These are phyloP conservation scores for Clarireedia monteithiana DNA, from an alignment of 2,329 filamentous ascomycete genomes.

Conservation along the genomic window DNA sequence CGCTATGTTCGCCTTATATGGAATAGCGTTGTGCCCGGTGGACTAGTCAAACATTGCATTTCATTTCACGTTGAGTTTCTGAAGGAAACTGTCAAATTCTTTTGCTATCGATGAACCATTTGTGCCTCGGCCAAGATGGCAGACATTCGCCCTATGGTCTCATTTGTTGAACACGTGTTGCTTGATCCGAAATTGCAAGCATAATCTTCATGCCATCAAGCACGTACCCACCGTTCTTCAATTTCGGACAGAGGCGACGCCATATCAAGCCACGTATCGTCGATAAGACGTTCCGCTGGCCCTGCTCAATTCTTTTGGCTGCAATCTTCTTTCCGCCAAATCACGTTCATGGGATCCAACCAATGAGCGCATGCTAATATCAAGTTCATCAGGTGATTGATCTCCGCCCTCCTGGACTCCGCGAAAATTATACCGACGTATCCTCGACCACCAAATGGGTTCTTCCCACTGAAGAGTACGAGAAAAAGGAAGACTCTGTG, in stretches of 20 bases:
- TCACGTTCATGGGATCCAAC: not conserved
- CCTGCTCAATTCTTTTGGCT: not conserved
- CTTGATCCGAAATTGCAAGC: not conserved
- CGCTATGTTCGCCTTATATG: not conserved
- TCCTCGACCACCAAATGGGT: constrained; percentile 82
- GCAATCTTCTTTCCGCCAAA: not conserved
- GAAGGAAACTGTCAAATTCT: not conserved
- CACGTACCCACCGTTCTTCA: constrained; percentile 6
- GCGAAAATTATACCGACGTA: constrained; percentile 74
- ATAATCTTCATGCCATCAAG: not conserved
- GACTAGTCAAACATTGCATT: constrained; percentile 1
- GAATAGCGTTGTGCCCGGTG: constrained; percentile 1
- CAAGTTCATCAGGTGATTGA: constrained; percentile 58
- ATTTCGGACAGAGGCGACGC: not conserved
- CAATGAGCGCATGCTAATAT: constrained; percentile 10
- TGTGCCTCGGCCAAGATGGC: constrained; percentile 1
- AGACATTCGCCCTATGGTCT: constrained; percentile 5
- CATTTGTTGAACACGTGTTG: not conserved
- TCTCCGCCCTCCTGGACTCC: constrained; percentile 65
- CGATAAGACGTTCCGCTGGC: not conserved
- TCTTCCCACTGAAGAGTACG: constrained; percentile 81
- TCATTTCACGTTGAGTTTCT: not conserved
- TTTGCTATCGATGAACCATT: constrained; percentile 8
- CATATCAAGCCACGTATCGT: constrained; percentile 4
- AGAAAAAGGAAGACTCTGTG: constrained; percentile 77